Percentiles rank a stretch among this genome's conserved stretches.
Conservation (phyloP, 257 asterid species). For the Penstemon newberryi region DNA sequence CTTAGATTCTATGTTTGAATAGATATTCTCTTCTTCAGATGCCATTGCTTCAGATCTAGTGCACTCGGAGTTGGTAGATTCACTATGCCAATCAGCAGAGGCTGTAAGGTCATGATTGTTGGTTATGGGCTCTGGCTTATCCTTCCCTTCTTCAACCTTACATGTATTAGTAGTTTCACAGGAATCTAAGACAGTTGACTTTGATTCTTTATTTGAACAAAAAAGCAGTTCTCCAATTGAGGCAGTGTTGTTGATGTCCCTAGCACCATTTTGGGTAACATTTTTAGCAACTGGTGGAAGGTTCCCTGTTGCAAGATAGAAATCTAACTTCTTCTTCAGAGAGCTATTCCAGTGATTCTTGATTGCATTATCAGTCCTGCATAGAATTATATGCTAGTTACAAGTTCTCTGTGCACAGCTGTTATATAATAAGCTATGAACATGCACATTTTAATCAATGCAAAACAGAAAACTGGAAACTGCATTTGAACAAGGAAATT, state of each 20-base stretch:
- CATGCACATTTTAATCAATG: constrained; percentile 4
- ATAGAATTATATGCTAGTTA: constrained; percentile 27
- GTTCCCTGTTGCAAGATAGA: constrained; percentile 83
- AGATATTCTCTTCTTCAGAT: constrained; percentile 38
- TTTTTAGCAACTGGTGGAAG: constrained; percentile 72
- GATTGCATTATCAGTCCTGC: constrained; percentile 97
- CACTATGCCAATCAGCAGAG: constrained; percentile 34
- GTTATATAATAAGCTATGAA: not conserved
- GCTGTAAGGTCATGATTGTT: constrained; percentile 36
- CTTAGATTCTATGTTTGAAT: constrained; percentile 34
- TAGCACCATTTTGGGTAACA: constrained; percentile 42
- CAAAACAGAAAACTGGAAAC: constrained; percentile 10
- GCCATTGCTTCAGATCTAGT: constrained; percentile 36
- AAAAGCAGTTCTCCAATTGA: constrained; percentile 36
- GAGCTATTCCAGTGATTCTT: constrained; percentile 99
- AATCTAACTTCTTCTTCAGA: constrained; percentile 83
- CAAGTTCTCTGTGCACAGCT: not conserved
- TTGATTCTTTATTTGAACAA: constrained; percentile 41
- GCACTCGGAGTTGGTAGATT: constrained; percentile 39
- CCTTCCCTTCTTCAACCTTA: constrained; percentile 47
- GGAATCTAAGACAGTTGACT: constrained; percentile 39
- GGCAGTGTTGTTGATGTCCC: constrained; percentile 38
- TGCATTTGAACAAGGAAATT: not conserved
- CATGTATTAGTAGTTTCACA: constrained; percentile 43
- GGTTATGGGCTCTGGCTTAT: constrained; percentile 35